phyloP scores from a whole-genome alignment of 2,329 filamentous ascomycete species.

The Chaetomiaceae sp. region DNA sequence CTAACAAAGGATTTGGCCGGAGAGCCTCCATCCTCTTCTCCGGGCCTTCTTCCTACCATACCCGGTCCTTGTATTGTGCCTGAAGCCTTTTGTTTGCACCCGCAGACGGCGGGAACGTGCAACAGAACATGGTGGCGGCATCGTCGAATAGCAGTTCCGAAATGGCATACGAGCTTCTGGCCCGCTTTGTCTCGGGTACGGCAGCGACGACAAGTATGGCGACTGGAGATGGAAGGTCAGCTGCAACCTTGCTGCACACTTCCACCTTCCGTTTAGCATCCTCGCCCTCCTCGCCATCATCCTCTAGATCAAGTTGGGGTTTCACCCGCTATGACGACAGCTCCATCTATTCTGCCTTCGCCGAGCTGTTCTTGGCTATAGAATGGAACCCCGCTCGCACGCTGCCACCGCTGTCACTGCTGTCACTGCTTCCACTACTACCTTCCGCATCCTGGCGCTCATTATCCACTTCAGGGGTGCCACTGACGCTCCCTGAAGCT shows the following conservation, averaged over 20 bases:
- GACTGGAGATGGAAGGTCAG: background rate
- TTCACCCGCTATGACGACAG: background rate
- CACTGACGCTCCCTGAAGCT: too few species aligned
- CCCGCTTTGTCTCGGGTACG: background rate
- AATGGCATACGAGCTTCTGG: constrained; percentile 11
- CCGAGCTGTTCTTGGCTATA: constrained; percentile 25
- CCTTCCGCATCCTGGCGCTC: too few species aligned
- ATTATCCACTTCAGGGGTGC: too few species aligned
- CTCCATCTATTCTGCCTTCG: background rate
- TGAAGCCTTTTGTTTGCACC: too few species aligned
- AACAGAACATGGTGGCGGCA: too few species aligned
- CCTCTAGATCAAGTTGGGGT: constrained; percentile 1
- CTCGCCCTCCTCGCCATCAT: constrained; percentile 8
- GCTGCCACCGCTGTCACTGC: background rate
- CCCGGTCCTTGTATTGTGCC: too few species aligned
- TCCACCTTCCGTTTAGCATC: constrained; percentile 2
- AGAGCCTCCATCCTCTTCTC: too few species aligned
- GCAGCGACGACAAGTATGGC: background rate
- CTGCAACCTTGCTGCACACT: background rate
- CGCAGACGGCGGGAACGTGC: too few species aligned
- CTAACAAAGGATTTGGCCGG: too few species aligned
- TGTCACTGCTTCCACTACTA: too few species aligned
- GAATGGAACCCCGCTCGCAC: constrained; percentile 9
- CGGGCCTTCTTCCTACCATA: too few species aligned
- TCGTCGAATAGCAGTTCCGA: background rate